A percentile compares a stretch with the other conserved stretches of the same genome.
These are phyloP conservation scores for Penicillium expansum DNA, from an alignment of 2,329 filamentous ascomycete species.

Conservation along the genomic window DNA sequence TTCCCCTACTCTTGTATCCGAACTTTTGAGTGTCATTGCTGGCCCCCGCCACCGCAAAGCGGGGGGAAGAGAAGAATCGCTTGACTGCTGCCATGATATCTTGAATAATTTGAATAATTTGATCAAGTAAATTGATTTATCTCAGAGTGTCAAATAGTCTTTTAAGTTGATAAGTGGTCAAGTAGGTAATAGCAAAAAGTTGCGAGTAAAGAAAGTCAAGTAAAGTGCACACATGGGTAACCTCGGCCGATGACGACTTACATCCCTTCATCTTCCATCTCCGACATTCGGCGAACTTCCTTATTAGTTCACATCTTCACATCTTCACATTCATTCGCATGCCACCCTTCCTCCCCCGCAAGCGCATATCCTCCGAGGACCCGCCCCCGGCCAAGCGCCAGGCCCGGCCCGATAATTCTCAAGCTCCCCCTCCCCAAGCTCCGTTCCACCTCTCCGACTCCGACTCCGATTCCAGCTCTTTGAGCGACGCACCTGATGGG, in stretches of 20 bases:
- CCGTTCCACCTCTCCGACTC: slow-evolving; percentile 25
- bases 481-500: slow-evolving; percentile 37
- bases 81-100: slow-evolving; percentile 55
- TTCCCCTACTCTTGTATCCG: slow-evolving; percentile 72
- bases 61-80: slow-evolving; percentile 74
- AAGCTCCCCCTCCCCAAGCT: slow-evolving; percentile 17
- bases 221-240: background rate
- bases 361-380: slow-evolving; percentile 39
- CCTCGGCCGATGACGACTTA: slow-evolving; percentile 14
- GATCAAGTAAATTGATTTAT: background rate
- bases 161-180: background rate
- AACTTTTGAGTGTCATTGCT: slow-evolving; percentile 82
- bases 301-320: background rate
- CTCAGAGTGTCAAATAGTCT: background rate
- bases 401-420: slow-evolving; percentile 22
- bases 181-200: background rate
- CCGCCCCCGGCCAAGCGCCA: slow-evolving; percentile 38
- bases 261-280: slow-evolving; percentile 13
- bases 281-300: slow-evolving; percentile 5
- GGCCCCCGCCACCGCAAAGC: slow-evolving; percentile 86
- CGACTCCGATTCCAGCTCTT: slow-evolving; percentile 33
- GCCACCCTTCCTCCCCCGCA: slow-evolving; percentile 49
- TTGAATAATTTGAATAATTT: background rate
- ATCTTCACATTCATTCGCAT: slow-evolving; percentile 29
- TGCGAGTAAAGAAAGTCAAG: background rate